phyloP scores from a whole-genome alignment of 305 asterid species.

The Petunia hybrid region DNA sequence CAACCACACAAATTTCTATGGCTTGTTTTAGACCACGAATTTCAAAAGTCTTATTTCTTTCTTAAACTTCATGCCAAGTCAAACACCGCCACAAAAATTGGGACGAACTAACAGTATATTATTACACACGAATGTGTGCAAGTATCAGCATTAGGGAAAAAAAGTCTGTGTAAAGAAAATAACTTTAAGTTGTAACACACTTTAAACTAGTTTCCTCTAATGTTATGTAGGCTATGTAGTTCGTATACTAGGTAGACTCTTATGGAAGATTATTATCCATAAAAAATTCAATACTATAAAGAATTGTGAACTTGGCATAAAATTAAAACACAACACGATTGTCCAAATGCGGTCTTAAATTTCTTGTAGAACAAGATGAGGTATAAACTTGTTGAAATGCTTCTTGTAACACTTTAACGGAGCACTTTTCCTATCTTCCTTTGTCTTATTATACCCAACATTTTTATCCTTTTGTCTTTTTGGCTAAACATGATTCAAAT shows the following conservation, averaged over 20 bases:
- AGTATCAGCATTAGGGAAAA: not conserved
- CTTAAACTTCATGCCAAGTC: no score
- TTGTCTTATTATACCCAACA: not conserved
- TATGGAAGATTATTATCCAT: not conserved
- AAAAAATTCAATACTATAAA: not conserved
- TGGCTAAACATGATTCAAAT: not conserved
- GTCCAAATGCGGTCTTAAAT: not conserved
- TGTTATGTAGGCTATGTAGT: not conserved
- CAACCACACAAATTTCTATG: no score
- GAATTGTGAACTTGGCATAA: slow-evolving; percentile 8
- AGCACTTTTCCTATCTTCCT: not conserved
- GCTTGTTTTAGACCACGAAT: no score
- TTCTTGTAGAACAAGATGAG: not conserved
- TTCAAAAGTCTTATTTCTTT: no score
- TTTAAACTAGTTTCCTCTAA: not conserved
- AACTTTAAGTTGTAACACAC: not conserved
- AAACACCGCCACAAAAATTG: no score
- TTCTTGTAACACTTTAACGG: not conserved
- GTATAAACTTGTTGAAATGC: not conserved
- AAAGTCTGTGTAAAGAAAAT: not conserved
- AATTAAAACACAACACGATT: not conserved
- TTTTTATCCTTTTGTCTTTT: not conserved
- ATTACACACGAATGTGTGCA: not conserved
- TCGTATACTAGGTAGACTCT: not conserved
- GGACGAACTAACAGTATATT: not conserved